Conservation (phyloP, 257 asterid species). For the Henckelia pumila region DNA sequence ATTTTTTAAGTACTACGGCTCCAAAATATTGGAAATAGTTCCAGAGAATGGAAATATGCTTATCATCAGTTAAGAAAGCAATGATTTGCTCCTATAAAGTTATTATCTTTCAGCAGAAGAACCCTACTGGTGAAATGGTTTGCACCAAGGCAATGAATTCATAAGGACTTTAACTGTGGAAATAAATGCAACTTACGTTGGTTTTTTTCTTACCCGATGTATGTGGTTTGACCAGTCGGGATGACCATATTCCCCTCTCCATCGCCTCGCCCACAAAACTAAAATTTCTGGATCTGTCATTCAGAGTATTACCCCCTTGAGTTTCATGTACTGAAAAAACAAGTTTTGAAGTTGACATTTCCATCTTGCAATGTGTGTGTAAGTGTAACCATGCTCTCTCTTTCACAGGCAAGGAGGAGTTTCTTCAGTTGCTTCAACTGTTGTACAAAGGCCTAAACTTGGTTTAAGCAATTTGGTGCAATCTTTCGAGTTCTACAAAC, state of each 20-base stretch:
- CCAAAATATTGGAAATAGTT: background rate
- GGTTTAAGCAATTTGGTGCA: background rate
- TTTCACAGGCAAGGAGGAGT: background rate
- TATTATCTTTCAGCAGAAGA: too few relatives aligned
- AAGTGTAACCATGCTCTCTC: background rate
- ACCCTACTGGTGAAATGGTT: background rate
- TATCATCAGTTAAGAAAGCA: background rate
- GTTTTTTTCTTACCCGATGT: too few relatives aligned
- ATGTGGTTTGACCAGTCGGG: too few relatives aligned
- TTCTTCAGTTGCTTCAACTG: conserved; percentile 1
- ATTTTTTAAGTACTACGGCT: background rate
- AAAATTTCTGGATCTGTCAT: background rate
- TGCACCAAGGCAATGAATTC: background rate
- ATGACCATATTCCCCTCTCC: too few relatives aligned
- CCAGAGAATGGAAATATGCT: too few relatives aligned
- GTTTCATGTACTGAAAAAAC: background rate
- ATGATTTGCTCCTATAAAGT: too few relatives aligned
- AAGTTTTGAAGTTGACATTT: background rate
- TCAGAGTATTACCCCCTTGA: background rate
- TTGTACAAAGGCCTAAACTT: background rate
- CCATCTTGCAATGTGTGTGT: background rate
- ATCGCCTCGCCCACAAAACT: background rate
- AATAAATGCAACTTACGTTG: background rate
- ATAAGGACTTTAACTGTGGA: background rate
- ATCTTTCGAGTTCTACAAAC: background rate